Percentiles rank a stretch among this genome's conserved stretches.
Evolutionary conservation across 2,329 filamentous ascomycete species (phyloP).

Genomic region (Nigrospora sphaerica): DNA sequence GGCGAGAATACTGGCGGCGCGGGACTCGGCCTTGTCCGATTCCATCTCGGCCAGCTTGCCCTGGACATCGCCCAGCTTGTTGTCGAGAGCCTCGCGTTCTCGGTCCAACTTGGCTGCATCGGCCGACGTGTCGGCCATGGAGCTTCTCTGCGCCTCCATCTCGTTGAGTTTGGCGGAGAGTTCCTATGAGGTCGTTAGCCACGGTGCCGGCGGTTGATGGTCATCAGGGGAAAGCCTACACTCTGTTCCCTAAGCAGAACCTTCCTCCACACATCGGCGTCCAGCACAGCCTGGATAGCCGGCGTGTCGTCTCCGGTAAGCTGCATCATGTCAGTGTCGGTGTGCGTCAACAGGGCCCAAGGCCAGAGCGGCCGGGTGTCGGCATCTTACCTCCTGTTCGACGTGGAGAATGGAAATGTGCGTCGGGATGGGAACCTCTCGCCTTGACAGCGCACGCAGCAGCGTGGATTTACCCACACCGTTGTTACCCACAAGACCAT

Average conservation of each 20-base stretch:
- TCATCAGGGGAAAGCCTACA: slow-evolving; percentile 37
- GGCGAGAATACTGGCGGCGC: slow-evolving; percentile 91
- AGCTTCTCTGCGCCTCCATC: slow-evolving; percentile 69
- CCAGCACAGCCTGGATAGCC: slow-evolving; percentile 87
- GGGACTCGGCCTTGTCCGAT: slow-evolving; percentile 93
- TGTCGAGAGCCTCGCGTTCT: slow-evolving; percentile 84
- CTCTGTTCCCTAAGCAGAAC: slow-evolving; percentile 85
- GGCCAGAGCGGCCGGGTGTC: no score
- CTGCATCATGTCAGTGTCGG: slow-evolving; percentile 32
- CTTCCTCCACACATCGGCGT: slow-evolving; percentile 98
- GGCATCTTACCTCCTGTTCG: slow-evolving; percentile 73
- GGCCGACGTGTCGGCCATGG: slow-evolving; percentile 83
- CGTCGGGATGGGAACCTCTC: slow-evolving; percentile 90
- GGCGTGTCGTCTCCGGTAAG: slow-evolving; percentile 94
- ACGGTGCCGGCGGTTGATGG: background rate
- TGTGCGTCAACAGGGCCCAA: background rate
- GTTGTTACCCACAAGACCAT: slow-evolving; percentile 97
- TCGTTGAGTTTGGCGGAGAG: slow-evolving; percentile 68
- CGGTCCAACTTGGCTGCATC: slow-evolving; percentile 81
- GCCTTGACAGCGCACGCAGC: slow-evolving; percentile 79
- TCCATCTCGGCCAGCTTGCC: slow-evolving; percentile 95
- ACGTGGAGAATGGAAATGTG: slow-evolving; percentile 99
- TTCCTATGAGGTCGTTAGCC: slow-evolving; percentile 46
- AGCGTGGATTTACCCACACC: slow-evolving; percentile 98
- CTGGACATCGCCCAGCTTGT: slow-evolving; percentile 86